Conservation (phyloP, 768 basidiomycete genomes). For the Suillus sp. region DNA sequence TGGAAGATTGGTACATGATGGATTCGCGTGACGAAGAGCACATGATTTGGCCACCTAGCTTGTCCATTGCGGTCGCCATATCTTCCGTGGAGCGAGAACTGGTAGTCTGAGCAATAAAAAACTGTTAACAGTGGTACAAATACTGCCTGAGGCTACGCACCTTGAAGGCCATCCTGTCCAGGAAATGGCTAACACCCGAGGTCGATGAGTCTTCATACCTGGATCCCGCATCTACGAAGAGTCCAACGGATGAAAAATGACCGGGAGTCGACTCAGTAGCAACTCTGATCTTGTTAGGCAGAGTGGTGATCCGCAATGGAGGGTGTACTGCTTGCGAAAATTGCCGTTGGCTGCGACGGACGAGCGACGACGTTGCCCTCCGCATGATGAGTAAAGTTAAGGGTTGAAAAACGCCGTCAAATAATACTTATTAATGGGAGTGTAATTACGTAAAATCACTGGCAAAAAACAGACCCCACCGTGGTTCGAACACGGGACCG, state of each 20-base stretch:
- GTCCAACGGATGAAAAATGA: constrained; percentile 91
- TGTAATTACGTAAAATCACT: constrained; percentile 6
- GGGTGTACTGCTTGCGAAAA: constrained; percentile 32
- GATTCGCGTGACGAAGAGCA: constrained; percentile 91
- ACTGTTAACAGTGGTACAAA: constrained; percentile 9
- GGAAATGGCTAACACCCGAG: constrained; percentile 86
- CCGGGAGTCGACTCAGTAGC: constrained; percentile 90
- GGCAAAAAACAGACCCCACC: constrained; percentile 43
- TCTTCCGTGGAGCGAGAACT: constrained; percentile 66
- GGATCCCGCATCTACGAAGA: constrained; percentile 93
- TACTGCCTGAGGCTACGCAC: constrained; percentile 42
- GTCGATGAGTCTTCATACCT: constrained; percentile 78
- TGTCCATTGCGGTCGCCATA: constrained; percentile 81
- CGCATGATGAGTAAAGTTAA: constrained; percentile 37
- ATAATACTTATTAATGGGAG: background rate
- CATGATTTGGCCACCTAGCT: constrained; percentile 88
- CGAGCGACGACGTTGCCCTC: constrained; percentile 39
- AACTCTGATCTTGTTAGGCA: constrained; percentile 90
- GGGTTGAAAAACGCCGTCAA: constrained; percentile 2
- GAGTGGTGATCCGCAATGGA: constrained; percentile 71
- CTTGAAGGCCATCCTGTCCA: constrained; percentile 97
- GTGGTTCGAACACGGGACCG: constrained; percentile 61
- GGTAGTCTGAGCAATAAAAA: constrained; percentile 59
- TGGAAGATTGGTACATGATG: constrained; percentile 97
- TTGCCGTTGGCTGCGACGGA: constrained; percentile 38